phyloP scores from a whole-genome alignment of 2,329 filamentous ascomycete species.

The Fusarium nelsonii region DNA sequence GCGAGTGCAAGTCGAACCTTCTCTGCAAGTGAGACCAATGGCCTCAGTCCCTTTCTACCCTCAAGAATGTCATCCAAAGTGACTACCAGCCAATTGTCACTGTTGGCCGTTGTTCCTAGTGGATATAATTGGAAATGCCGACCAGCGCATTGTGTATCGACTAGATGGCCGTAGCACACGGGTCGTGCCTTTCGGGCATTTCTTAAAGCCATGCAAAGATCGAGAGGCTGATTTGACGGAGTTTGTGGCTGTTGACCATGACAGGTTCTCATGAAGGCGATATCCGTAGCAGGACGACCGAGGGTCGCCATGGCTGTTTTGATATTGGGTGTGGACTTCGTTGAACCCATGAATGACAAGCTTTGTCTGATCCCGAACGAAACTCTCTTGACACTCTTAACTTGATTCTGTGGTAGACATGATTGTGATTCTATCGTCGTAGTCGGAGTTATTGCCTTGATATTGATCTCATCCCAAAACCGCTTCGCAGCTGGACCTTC shows the following conservation, averaged over 20 bases:
- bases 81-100: conserved; percentile 12
- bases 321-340: rapidly evolving
- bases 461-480: conserved; percentile 21
- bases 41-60: neutral
- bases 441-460: neutral
- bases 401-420: neutral
- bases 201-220: conserved; percentile 18
- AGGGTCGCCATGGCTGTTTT: neutral
- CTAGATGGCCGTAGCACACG: conserved; percentile 13
- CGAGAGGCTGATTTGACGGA: neutral
- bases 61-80: conserved; percentile 13
- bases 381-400: neutral
- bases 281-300: neutral
- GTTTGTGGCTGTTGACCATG: rapidly evolving
- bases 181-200: neutral
- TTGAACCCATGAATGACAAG: neutral
- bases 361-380: neutral
- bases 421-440: rapidly evolving
- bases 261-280: neutral
- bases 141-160: conserved; percentile 3
- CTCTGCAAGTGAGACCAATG: conserved; percentile 1
- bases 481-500: neutral
- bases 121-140: conserved; percentile 15
- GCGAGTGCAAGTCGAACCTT: conserved; percentile 24
- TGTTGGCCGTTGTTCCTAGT: neutral